These are phyloP conservation scores for Colletotrichum magnum DNA, from an alignment of 2,329 filamentous ascomycete species.

Conservation along the genomic window DNA sequence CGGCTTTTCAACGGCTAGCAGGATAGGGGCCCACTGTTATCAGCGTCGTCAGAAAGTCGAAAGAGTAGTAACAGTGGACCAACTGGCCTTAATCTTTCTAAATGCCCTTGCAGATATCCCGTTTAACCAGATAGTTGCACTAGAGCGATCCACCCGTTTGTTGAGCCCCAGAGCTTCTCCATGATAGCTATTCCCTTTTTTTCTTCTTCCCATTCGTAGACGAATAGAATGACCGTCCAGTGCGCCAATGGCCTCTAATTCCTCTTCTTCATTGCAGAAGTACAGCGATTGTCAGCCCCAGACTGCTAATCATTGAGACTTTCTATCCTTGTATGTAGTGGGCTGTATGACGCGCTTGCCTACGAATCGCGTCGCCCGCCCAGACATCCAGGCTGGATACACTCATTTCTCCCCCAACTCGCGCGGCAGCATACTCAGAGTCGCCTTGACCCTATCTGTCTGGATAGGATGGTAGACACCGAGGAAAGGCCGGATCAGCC, in stretches of 20 bases:
- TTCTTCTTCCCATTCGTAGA: neutral
- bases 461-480: constrained; percentile 17
- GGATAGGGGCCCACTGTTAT: too few species aligned
- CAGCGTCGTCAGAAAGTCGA: too few species aligned
- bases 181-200: neutral
- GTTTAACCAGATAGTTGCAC: constrained; percentile 23
- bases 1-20: too few species aligned
- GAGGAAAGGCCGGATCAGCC: constrained; percentile 57
- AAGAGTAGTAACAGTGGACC: too few species aligned
- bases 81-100: too few species aligned
- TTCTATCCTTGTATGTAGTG: constrained; percentile 3
- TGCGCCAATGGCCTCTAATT: constrained; percentile 11
- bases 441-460: neutral
- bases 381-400: neutral
- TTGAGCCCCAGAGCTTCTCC: constrained; percentile 33
- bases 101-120: neutral
- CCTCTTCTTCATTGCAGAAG: neutral
- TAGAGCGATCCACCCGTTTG: constrained; percentile 35
- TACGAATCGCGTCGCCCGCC: constrained; percentile 6
- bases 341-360: constrained; percentile 16
- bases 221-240: neutral
- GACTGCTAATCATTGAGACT: neutral
- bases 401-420: constrained; percentile 6
- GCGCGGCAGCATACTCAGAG: neutral
- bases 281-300: neutral